These are phyloP conservation scores for Daldinia grandis DNA, from an alignment of 495 filamentous ascomycete genomes.

Conservation along the genomic window DNA sequence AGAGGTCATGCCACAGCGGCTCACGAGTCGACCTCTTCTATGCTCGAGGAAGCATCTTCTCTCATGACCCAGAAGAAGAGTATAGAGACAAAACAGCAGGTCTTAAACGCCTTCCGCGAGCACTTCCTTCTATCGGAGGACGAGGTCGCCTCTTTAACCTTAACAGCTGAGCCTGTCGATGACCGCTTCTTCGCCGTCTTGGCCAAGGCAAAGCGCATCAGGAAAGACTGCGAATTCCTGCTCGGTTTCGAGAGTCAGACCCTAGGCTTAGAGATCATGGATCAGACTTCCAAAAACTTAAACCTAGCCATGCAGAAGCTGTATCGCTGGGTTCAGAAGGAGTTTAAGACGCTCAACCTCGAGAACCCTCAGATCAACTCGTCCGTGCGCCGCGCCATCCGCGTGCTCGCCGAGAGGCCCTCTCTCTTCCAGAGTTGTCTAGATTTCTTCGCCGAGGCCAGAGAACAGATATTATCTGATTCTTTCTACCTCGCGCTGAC, in stretches of 20 bases:
- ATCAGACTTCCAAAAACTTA: conserved; percentile 83
- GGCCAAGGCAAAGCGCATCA: conserved; percentile 84
- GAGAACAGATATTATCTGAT: conserved; percentile 87
- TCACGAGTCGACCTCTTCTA: conserved; percentile 75
- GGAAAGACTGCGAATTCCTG: conserved; percentile 85
- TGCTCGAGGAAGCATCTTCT: conserved; percentile 79
- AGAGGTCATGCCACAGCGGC: conserved; percentile 77
- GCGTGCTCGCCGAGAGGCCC: conserved; percentile 89
- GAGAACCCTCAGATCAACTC: conserved; percentile 94
- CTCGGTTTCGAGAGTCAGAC: conserved; percentile 90
- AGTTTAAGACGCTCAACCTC: conserved; percentile 90
- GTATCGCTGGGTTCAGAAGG: conserved; percentile 91
- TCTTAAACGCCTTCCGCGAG: conserved; percentile 81
- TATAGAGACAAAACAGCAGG: conserved; percentile 83
- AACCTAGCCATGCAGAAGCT: conserved; percentile 94
- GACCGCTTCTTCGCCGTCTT: conserved; percentile 85
- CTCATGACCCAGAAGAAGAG: conserved; percentile 79
- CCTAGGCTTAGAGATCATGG: conserved; percentile 87
- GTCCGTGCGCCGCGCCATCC: conserved; percentile 82
- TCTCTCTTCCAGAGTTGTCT: conserved; percentile 92
- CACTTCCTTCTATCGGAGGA: conserved; percentile 88
- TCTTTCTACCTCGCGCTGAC: conserved; percentile 92
- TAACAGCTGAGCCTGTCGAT: conserved; percentile 79
- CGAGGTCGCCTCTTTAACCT: conserved; percentile 75
- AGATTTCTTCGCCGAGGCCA: conserved; percentile 90